These are phyloP conservation scores for Chenopodium suecicum DNA, from an alignment of 148 eudicot genomes.

Conservation along the genomic window DNA sequence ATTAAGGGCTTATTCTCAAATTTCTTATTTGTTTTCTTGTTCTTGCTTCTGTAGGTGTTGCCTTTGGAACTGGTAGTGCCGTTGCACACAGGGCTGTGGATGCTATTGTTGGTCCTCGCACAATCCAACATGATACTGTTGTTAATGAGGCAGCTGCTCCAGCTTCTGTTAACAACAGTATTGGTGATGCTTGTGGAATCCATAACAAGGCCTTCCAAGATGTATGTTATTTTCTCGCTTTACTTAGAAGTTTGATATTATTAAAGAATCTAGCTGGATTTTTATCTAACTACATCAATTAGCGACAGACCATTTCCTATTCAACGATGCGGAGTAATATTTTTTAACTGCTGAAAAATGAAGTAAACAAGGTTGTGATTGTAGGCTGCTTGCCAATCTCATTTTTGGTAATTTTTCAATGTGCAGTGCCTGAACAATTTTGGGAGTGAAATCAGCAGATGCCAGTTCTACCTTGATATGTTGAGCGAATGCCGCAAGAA, in stretches of 20 bases:
- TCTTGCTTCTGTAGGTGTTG: conserved; percentile 53
- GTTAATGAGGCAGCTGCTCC: conserved; percentile 40
- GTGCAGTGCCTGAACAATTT: conserved; percentile 64
- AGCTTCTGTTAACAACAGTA: conserved; percentile 33
- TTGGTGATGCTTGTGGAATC: conserved; percentile 61
- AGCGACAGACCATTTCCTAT: no score
- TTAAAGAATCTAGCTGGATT: background rate
- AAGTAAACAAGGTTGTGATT: no score
- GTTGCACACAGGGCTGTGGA: conserved; percentile 87
- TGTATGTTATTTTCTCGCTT: conserved; percentile 33
- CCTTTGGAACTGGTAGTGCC: conserved; percentile 86
- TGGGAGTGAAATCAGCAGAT: conserved; percentile 79
- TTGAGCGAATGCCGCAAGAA: conserved; percentile 66
- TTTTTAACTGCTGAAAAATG: no score
- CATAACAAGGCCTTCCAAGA: conserved; percentile 84
- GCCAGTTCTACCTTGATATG: conserved; percentile 96
- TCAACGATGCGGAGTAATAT: no score
- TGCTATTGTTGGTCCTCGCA: conserved; percentile 76
- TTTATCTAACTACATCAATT: background rate
- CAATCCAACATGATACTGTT: conserved; percentile 69
- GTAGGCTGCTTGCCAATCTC: no score
- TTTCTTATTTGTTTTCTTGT: background rate
- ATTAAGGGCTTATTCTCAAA: background rate
- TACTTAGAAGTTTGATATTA: background rate
- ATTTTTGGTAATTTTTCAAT: no score